These are phyloP conservation scores for Myxozyma geophila DNA, from an alignment of 805 yeast species.

Conservation along the genomic window DNA sequence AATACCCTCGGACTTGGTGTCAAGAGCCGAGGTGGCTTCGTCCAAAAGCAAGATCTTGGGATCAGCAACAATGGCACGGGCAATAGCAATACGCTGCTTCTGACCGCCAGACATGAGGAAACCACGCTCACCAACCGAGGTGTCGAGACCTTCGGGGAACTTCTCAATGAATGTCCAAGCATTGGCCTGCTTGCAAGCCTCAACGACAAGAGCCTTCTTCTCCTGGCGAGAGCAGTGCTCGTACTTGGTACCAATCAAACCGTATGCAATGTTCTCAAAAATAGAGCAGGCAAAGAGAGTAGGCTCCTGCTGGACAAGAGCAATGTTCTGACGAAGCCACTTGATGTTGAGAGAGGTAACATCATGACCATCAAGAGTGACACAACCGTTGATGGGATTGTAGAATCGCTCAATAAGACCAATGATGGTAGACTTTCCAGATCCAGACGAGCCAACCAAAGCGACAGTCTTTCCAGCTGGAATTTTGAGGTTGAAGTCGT, in stretches of 20 bases:
- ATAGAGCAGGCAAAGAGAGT: conserved; percentile 89
- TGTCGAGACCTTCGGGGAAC: conserved; percentile 60
- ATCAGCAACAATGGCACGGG: conserved; percentile 60
- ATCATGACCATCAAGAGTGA: conserved; percentile 84
- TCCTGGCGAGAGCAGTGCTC: conserved; percentile 47
- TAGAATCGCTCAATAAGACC: conserved; percentile 87
- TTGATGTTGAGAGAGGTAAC: conserved; percentile 71
- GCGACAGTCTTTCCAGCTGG: conserved; percentile 93
- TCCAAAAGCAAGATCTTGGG: conserved; percentile 63
- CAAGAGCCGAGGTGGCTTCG: conserved; percentile 72
- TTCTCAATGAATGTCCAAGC: conserved; percentile 54
- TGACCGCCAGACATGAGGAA: conserved; percentile 73
- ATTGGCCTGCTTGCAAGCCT: conserved; percentile 59
- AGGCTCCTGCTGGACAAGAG: conserved; percentile 96
- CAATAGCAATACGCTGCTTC: conserved; percentile 65
- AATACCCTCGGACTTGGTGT: conserved; percentile 63
- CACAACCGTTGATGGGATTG: conserved; percentile 74
- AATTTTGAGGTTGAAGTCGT: conserved; percentile 74
- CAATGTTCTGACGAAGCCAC: conserved; percentile 73
- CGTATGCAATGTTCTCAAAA: conserved; percentile 78
- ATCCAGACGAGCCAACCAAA: conserved; percentile 92
- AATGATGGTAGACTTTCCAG: conserved; percentile 90
- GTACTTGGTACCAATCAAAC: conserved; percentile 51
- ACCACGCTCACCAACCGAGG: conserved; percentile 58
- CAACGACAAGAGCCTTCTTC: conserved; percentile 46